A percentile compares a stretch with the other conserved stretches of the same genome.
Conservation (phyloP, 805 yeast species). For the Saccharomyces kudriavzevii region DNA sequence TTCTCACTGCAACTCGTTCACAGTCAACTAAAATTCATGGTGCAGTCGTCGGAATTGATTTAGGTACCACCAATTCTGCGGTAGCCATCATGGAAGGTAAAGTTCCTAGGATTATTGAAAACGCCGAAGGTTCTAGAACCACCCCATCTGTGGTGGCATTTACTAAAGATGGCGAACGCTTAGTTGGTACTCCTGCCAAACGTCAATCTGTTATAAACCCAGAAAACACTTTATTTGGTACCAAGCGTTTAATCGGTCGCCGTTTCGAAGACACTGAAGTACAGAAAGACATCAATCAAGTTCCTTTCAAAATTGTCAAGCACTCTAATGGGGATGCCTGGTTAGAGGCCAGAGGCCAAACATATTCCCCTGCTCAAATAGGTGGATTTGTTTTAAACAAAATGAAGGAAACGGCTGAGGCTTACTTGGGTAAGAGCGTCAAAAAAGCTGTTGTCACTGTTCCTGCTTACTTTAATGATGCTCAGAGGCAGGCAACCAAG, state of each 20-base stretch:
- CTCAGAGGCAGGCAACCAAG: conserved; percentile 76
- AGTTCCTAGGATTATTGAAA: conserved; percentile 58
- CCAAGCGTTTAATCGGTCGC: conserved; percentile 87
- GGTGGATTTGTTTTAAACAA: conserved; percentile 87
- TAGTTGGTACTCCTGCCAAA: conserved; percentile 88
- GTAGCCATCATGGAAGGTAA: conserved; percentile 68
- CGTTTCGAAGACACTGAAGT: conserved; percentile 81
- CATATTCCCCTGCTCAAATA: conserved; percentile 86
- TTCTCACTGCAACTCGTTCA: conserved; percentile 19
- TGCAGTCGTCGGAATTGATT: conserved; percentile 64
- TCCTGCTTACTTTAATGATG: conserved; percentile 73
- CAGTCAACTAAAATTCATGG: conserved; percentile 25
- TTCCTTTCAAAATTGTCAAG: conserved; percentile 81
- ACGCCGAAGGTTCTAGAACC: conserved; percentile 71
- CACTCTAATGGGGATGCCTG: conserved; percentile 90
- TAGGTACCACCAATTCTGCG: conserved; percentile 79
- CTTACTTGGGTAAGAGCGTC: conserved; percentile 74
- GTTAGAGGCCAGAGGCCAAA: conserved; percentile 78
- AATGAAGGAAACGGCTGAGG: conserved; percentile 95
- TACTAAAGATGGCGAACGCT: conserved; percentile 78
- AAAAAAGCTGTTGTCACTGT: conserved; percentile 81
- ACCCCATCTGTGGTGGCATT: conserved; percentile 91
- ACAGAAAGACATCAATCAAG: conserved; percentile 73
- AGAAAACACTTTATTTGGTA: conserved; percentile 83
- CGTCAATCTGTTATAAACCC: conserved; percentile 91